Evolutionary conservation across 2,329 filamentous ascomycete species (phyloP).

Genomic region (Nigrospora osmanthi): DNA sequence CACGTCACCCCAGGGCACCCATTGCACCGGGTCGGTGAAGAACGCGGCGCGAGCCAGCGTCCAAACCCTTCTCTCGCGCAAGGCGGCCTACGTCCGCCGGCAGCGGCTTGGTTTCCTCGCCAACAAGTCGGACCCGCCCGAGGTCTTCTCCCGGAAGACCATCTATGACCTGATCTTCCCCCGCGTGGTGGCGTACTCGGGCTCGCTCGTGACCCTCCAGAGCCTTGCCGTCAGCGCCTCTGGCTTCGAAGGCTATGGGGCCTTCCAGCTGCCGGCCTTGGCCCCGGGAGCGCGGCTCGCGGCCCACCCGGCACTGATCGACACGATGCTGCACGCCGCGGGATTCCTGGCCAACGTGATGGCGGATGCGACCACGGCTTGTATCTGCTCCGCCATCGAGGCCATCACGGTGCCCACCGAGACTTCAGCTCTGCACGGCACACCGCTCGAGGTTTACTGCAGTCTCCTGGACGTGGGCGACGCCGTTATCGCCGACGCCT

Average conservation of each 20-base stretch:
- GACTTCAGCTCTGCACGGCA: conserved; percentile 4
- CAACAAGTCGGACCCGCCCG: too few species aligned
- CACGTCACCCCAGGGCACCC: background rate
- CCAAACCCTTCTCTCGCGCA: background rate
- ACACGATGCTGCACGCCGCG: conserved; percentile 9
- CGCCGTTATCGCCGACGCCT: conserved; percentile 3
- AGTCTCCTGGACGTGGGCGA: conserved; percentile 3
- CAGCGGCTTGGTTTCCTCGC: too few species aligned
- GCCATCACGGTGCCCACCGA: conserved; percentile 2
- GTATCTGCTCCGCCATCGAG: conserved; percentile 8
- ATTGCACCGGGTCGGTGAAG: background rate
- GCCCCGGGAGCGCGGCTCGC: background rate
- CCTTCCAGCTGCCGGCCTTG: conserved; percentile 3
- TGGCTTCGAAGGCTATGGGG: conserved; percentile 2
- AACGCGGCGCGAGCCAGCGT: too few species aligned
- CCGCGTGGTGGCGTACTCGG: conserved; percentile 9
- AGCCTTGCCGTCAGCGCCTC: conserved; percentile 2
- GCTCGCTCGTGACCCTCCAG: conserved; percentile 4
- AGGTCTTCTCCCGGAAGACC: conserved; percentile 4
- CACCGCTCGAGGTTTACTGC: conserved; percentile 6
- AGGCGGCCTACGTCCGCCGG: background rate
- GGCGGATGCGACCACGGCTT: conserved; percentile 2
- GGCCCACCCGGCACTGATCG: conserved; percentile 7
- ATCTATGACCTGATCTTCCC: conserved; percentile 9
- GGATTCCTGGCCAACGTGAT: conserved; percentile 10